Base-by-base conservation (phyloP, 495 filamentous ascomycete genomes). In the Chaetomidium leptoderma region DNA sequence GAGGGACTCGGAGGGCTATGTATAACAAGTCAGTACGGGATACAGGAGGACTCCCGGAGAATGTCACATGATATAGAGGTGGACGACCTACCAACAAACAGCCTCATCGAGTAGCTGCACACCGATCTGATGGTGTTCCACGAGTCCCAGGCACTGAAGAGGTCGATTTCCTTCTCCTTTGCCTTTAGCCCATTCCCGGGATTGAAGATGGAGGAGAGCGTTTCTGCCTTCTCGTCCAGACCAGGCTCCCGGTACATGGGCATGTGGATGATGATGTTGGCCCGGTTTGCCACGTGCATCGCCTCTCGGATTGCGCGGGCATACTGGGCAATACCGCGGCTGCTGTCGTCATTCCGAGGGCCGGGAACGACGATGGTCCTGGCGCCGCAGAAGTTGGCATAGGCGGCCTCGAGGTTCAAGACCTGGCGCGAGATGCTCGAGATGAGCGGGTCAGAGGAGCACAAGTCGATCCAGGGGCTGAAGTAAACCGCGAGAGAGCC, bases 381-480 rank as follows among this genome's bases (percentile, higher is more conserved):
- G 58, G 91, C 79, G 16, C 93, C 93, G 67, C 90, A 95, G 74
- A 97, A 99, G 48, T 88, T 90, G 35, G 93, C 95, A 71, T 97
- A 99, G 21, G 88, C 86, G 17, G 97, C 81, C 63, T 99, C 93
- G 51, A 93, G 75, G 69, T 90, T 90, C 46, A 99, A 73, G 2
- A 96, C 89, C 67, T 96, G 91, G 29, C 87, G 83, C 13, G 91
- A 95, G 53, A 97, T 75, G 66, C 89, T 85, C 2, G 89, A 83
- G 56, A 96, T 84, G 57, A 89, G 61, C 16, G 90, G 89, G 70
- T 97, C 86, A 1, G 87, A 74, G 30, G 91, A 96, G 61, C 85
- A 88, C 3, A 97, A 70, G 69, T 97, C 91, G 64, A 95, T 92
- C 92, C 91, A 97, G 16, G 87, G 83, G 65, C 89, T 95, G 11